Conservation (phyloP, 352 stramenopile species). For the Pelagophyceae sp. region DNA sequence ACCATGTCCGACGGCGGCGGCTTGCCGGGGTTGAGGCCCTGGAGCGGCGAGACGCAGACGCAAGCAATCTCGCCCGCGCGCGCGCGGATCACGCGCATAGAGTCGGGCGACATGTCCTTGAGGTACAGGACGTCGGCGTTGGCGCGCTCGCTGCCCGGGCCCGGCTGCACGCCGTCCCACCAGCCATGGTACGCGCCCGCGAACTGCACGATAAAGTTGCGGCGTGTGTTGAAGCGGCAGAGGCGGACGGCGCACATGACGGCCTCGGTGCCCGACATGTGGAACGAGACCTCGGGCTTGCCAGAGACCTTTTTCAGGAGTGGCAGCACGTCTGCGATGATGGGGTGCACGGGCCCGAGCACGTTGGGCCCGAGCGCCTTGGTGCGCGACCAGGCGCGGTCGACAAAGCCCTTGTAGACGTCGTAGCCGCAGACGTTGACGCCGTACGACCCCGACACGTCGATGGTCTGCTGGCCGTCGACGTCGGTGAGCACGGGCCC, state of each 20-base stretch:
- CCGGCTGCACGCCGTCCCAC: conserved; percentile 35
- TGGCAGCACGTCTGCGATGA: conserved; percentile 27
- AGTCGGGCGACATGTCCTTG: conserved; percentile 32
- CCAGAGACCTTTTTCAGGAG: conserved; percentile 27
- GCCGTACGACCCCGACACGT: conserved; percentile 34
- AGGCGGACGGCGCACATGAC: conserved; percentile 36
- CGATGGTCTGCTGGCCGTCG: conserved; percentile 27
- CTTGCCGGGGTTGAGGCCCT: conserved; percentile 33
- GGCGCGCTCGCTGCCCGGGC: conserved; percentile 32
- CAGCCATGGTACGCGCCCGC: conserved; percentile 33
- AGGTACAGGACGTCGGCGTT: conserved; percentile 31
- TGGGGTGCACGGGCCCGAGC: conserved; percentile 32
- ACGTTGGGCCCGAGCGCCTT: conserved; percentile 25
- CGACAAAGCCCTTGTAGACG: conserved; percentile 32
- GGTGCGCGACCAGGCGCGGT: conserved; percentile 20
- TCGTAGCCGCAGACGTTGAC: conserved; percentile 39
- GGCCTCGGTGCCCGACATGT: conserved; percentile 36
- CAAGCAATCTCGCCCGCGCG: conserved; percentile 28
- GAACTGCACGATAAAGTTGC: conserved; percentile 31
- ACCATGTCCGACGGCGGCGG: conserved; percentile 33
- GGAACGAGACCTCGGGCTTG: conserved; percentile 33
- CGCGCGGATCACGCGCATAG: conserved; percentile 26
- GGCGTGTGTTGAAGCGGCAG: conserved; percentile 32
- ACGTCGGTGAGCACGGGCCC: conserved; percentile 30
- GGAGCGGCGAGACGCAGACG: conserved; percentile 33